These are phyloP conservation scores for Volutella citrinella DNA, from an alignment of 2,329 filamentous ascomycete species.

Conservation along the genomic window DNA sequence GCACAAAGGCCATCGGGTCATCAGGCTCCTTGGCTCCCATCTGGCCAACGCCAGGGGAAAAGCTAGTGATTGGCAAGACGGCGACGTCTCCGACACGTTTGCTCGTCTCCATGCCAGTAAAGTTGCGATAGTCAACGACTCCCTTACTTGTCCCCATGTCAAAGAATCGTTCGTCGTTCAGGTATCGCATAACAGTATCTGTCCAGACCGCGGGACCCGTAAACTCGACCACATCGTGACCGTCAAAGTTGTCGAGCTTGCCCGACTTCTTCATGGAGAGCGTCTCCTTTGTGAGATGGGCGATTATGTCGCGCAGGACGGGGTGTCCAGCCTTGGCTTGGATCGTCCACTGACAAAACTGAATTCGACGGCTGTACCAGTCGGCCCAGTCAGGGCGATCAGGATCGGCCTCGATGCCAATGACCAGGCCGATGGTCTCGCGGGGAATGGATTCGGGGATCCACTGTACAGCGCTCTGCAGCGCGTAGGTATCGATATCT, in stretches of 20 bases:
- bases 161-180: conserved; percentile 89
- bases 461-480: conserved; percentile 85
- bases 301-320: conserved; percentile 81
- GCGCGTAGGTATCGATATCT: conserved; percentile 86
- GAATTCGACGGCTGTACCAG: conserved; percentile 94
- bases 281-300: conserved; percentile 80
- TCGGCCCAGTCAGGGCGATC: conserved; percentile 88
- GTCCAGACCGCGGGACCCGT: conserved; percentile 96
- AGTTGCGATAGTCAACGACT: conserved; percentile 81
- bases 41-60: conserved; percentile 89
- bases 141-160: conserved; percentile 68
- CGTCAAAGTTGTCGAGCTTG: conserved; percentile 54
- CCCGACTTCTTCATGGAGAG: conserved; percentile 69
- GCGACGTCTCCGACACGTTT: conserved; percentile 93
- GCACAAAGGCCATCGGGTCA: conserved; percentile 95
- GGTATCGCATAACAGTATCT: conserved; percentile 84
- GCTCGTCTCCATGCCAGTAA: conserved; percentile 78
- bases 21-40: conserved; percentile 89
- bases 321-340: conserved; percentile 94
- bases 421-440: conserved; percentile 76
- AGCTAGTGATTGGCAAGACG: conserved; percentile 92
- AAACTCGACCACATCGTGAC: conserved; percentile 84
- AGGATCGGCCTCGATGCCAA: conserved; percentile 95
- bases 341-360: conserved; percentile 99
- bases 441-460: conserved; percentile 75